Base-by-base conservation (phyloP, 371 early-diverging fungal species). In the Actinomortierella ambigua region DNA sequence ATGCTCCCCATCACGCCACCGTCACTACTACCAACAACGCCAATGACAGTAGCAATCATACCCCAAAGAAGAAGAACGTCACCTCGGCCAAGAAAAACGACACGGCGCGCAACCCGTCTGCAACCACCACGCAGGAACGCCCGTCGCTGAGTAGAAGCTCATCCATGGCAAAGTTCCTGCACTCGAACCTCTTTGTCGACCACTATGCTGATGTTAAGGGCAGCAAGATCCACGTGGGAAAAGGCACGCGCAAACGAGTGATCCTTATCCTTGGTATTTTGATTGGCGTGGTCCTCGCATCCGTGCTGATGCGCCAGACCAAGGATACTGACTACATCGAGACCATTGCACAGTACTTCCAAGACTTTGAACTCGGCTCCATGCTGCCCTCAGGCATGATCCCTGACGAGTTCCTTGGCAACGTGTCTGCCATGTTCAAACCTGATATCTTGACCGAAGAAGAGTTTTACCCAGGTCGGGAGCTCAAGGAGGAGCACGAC, bases 321-420 rank as follows among this genome's bases (percentile, higher is more conserved):
- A 54, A 65, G 53, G 65, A 68, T 53, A 58, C 63, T 50, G 62
- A 70, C 34, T 54, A 65, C 55, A 63, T 79, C 44, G 65, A 76
- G 73, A 58, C 65, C 53, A 55, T 63, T 54, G 39, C 61, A 57
- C 54, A 71, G 27, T 71, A 66, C 56, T 62, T 82, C 28, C 79
- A 75, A 50, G 92, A 92, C 58, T 78, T 90, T 57, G 90, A 91
- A 60, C 66, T 90, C 18, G 61, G 79, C 8, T 80, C 83, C 20
- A 76, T 89, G 55, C 75, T 92, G 27, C 90, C 91, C 26, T 81
- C 83, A 11, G 83, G 85, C 50, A 85, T 88, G 60, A 63, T 88
- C n/a, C 83, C 90, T 0, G 91, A 90, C 59, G 90, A 90, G 50
- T 76, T 90, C 26, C 75, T 90, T 55, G 82, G 81, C 27, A 90